Evolutionary conservation across 306 rosid species (phyloP), one percentile per base, ranked within the genome.

Genomic region (Sesbania bispinosa): DNA sequence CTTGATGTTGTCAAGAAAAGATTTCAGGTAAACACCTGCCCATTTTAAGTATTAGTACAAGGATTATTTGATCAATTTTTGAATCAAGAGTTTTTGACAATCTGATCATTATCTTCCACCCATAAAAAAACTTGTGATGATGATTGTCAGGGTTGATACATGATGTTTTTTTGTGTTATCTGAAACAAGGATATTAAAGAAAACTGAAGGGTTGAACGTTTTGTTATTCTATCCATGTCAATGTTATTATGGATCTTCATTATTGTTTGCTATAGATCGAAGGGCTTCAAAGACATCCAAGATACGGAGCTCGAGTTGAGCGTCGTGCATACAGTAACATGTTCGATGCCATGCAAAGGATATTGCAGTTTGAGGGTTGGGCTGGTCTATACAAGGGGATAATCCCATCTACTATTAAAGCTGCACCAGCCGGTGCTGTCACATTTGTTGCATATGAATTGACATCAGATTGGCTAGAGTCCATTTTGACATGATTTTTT

Each of bases 1-100:
- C 97, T 94, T 72, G 97, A 90, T 78, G 98, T 94, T 23, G 97
- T 94, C 74, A 94, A 94, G 79, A 94, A 94, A 85, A 89, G 98
- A 79, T 94, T 94, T 80, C 96, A 94, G 97, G 98, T 89, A 78
- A 70, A 61, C 63, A 24, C 73, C 21, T 67, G 15, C 27, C 11
- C 62, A 35, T 16, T 10, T 21, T 10, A 14, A 64, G 23, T 11
- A 52, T 4, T 52, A 42, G 13, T 52, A 19, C 26, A 53, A 13
- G 33, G 35, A 43, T 18, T 62, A 62, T 71, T 39, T 18, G 24
- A 61, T 61, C 47, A 47, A 36, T 14, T 67, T 18, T 6, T 36
- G 16, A 35, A 18, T n/a, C n/a, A 6, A 7, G 38, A 43, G 39
- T 43, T 64, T 2, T 33, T 3, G 33, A 50, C 7, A 11, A 7